Base-by-base conservation (phyloP, 495 filamentous ascomycete genomes). In the Aspergillus sparsus region DNA sequence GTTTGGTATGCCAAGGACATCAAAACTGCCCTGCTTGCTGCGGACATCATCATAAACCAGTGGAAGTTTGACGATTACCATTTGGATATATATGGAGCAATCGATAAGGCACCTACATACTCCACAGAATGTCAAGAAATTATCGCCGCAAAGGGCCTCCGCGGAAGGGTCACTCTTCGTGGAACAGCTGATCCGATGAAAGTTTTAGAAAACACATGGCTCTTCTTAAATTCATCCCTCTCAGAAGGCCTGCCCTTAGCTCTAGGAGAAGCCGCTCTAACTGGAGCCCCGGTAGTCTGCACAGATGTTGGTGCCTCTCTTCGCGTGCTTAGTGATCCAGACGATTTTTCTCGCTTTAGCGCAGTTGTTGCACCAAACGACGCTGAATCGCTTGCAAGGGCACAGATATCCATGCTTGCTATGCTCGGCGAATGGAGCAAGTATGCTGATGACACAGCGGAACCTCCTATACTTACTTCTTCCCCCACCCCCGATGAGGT, bases 1-100 rank as follows among this genome's bases (percentile, higher is more conserved):
- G 80, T 87, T 32, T 83, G 82, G 81, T 86, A 85, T 66, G 83
- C 83, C 55, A 87, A 87, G 67, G 84, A 87, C 55, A 83, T 87
- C 71, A 87, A 86, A 68, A 86, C 75, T 13, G 84, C 84, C 0
- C 75, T 87, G 13, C 72, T 86, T 12, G 83, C 84, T 35, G 81
- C 83, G n/a, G 84, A 87, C 60, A 80, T 87, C 62, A 86, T 87
- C 62, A 80, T 85, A 69, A 86, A 87, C 68, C 76, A 86, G 62
- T 87, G 83, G 83, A 84, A 84, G 44, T 87, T 87, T 63, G 79
- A 77, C 34, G 84, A 86, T 46, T 87, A 86, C 68, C 75, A 80
- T 39, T 78, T 87, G 6, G 80, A 85, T 61, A 85, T 87, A 60
- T 87, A 87, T 63, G 84, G 84, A 35, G 84, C 83, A 3, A 78